Percentiles rank a stretch among this genome's conserved stretches.
phyloP scores from a whole-genome alignment of 2,329 filamentous ascomycete species.

The Aspergillus viridinutans region DNA sequence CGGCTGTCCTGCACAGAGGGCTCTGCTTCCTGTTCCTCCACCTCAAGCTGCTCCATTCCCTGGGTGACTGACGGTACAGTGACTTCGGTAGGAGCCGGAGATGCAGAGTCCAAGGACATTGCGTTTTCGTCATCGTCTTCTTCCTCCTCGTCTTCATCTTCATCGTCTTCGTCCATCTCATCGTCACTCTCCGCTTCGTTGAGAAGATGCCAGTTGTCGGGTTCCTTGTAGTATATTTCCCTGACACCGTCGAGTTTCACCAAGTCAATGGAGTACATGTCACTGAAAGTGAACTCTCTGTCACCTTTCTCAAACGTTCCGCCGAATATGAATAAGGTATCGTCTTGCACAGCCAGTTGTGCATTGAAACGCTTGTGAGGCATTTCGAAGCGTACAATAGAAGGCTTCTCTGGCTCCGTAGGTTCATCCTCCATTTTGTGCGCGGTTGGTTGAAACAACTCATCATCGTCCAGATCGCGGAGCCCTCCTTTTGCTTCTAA shows the following conservation, averaged over 20 bases:
- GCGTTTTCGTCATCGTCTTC: conserved; percentile 45
- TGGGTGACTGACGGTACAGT: conserved; percentile 34
- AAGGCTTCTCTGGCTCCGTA: conserved; percentile 52
- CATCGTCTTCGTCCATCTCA: conserved; percentile 42
- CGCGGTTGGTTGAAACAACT: conserved; percentile 36
- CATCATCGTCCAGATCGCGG: conserved; percentile 47
- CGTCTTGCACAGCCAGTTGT: conserved; percentile 83
- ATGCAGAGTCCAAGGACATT: conserved; percentile 37
- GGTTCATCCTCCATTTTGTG: conserved; percentile 53
- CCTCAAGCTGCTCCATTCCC: conserved; percentile 35
- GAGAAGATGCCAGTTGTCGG: conserved; percentile 75
- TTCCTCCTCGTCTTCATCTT: conserved; percentile 41
- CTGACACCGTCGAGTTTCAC: conserved; percentile 92
- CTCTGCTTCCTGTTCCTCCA: conserved; percentile 37
- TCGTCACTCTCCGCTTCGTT: conserved; percentile 60
- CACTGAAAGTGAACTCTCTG: conserved; percentile 91
- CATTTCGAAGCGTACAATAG: conserved; percentile 70
- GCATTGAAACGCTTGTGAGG: conserved; percentile 90
- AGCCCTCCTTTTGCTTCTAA: conserved; percentile 70
- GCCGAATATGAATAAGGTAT: conserved; percentile 89
- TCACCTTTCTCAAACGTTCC: conserved; percentile 95
- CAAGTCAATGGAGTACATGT: conserved; percentile 89
- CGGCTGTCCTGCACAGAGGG: conserved; percentile 64
- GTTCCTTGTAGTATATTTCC: conserved; percentile 80
- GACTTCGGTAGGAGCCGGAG: conserved; percentile 34